These are phyloP conservation scores for Saturnispora zaruensis DNA, from an alignment of 805 yeast genomes.

Conservation along the genomic window DNA sequence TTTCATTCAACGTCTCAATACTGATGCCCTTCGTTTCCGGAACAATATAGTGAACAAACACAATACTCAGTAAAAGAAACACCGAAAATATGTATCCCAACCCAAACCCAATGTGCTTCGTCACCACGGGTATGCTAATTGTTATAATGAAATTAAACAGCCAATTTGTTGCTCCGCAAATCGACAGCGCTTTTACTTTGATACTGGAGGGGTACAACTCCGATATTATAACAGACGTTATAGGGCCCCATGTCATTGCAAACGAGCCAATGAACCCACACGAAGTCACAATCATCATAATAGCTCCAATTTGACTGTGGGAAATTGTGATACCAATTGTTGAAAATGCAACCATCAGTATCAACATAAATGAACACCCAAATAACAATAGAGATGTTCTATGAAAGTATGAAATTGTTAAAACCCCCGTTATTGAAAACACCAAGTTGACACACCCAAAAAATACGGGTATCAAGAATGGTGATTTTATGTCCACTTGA, in stretches of 20 bases:
- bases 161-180: slow-evolving; percentile 61
- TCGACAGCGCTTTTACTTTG: slow-evolving; percentile 43
- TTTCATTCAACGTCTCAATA: slow-evolving; percentile 18
- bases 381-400: slow-evolving; percentile 38
- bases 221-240: slow-evolving; percentile 54
- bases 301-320: slow-evolving; percentile 33
- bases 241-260: slow-evolving; percentile 71
- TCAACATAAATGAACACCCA: slow-evolving; percentile 43
- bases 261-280: slow-evolving; percentile 49
- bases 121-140: slow-evolving; percentile 61
- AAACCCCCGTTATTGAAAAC: slow-evolving; percentile 42
- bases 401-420: slow-evolving; percentile 39
- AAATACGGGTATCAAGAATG: slow-evolving; percentile 48
- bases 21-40: slow-evolving; percentile 28
- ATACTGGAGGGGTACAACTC: slow-evolving; percentile 59
- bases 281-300: slow-evolving; percentile 52
- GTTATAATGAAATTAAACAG: slow-evolving; percentile 54
- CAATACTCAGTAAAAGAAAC: slow-evolving; percentile 16
- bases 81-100: slow-evolving; percentile 51
- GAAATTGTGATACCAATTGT: slow-evolving; percentile 42
- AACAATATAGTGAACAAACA: slow-evolving; percentile 23
- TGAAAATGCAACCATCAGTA: slow-evolving; percentile 49
- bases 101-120: slow-evolving; percentile 50
- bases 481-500: slow-evolving; percentile 42
- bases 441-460: slow-evolving; percentile 47